Base-by-base conservation (phyloP, 225 moss, liverwort and hornwort species). In the Anthoceros angustus region DNA sequence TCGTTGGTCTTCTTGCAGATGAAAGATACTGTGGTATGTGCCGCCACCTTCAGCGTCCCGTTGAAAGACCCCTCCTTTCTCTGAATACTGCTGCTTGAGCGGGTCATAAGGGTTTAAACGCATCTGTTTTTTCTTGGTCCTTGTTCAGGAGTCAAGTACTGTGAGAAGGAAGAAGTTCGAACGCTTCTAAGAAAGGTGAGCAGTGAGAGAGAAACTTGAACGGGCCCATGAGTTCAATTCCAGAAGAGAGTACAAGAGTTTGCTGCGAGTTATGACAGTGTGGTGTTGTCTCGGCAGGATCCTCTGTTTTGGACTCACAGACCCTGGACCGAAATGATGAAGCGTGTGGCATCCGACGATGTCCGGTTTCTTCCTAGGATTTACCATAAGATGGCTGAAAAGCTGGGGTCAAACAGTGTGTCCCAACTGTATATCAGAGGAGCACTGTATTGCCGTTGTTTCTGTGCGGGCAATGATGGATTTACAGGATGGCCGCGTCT, bases 281-380 rank as follows among this genome's bases (percentile, higher is more conserved):
- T 4, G 1, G 32, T 32, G 32, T 32, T 32, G 70, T 73, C 63
- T 78, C 70, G 73, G 68, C 78, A 93, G 90, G 93, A 93, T 79
- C 90, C 90, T 66, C 77, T 86, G 67, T 93, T 87, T 68, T 93
- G 93, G 93, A 83, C 84, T 63, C 87, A 79, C 78, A 79, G 93
- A 90, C 93, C 93, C 65, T 93, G 90, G 93, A 87, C 77, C 81
- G 82, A 79, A 74, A 93, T 86, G 87, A 93, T 93, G 93, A 87
- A 79, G 67, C 86, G 90, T 68, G 93, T 80, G 66, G 93, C 90
- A 76, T 89, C 93, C 64, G 86, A 93, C 70, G 93, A 93, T 83
- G 93, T 93, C 61, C 86, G 90, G 48, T 93, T 93, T 75, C 86
- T 93, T 68, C 88, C 89, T 66, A 82, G 77, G 68, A 93, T 93